Evolutionary conservation across 1,284 basidiomycete genomes (phyloP), one percentile per base, ranked within the genome.

Genomic region (Ceratorhiza oryzae-sativae): DNA sequence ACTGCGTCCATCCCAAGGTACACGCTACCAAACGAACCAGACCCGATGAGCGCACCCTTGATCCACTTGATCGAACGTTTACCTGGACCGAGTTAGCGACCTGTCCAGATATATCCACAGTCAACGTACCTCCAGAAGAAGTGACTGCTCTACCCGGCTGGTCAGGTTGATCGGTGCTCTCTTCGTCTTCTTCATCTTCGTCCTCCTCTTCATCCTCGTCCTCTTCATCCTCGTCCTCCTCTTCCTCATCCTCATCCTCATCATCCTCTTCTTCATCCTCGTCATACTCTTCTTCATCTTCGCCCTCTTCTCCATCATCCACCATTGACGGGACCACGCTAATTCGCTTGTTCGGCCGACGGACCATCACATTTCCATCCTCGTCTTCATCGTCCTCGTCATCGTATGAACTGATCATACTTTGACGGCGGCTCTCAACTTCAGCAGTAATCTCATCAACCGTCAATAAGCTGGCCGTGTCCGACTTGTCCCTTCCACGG

Each of bases 401-500:
- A 25, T 68, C 73, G 45, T 72, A 71, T 25, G 58, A 65, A 36
- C 49, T 73, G 20, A 82, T 80, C 72, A 83, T 82, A 77, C 84
- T 87, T 56, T 83, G 83, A 20, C 89, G 83, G 18, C 95, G 84
- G 77, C 90, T 94, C 82, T 98, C 97, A 0, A 99, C 93, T 77
- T 97, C 93, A 4, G 94, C 95, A 0, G 97, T 98, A 77, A 99
- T 97, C 81, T 99, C 95, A 78, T 99, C 97, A 15, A 99, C 93
- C 0, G 97, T 99, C 78, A 99, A 86, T 76, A 99, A 81, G 78
- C 93, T 96, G 3, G 93, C 94, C 0, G 92, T 92, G 77, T 98
- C 96, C 1, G 92, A 92, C 56, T 87, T 84, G 78, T 97, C 94
- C 15, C 90, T 87, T 79, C 89, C 91, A 78, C 87, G 90, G 68